Conservation (phyloP, 2,329 filamentous ascomycete genomes). For the Pestalotiopsis sp. region DNA sequence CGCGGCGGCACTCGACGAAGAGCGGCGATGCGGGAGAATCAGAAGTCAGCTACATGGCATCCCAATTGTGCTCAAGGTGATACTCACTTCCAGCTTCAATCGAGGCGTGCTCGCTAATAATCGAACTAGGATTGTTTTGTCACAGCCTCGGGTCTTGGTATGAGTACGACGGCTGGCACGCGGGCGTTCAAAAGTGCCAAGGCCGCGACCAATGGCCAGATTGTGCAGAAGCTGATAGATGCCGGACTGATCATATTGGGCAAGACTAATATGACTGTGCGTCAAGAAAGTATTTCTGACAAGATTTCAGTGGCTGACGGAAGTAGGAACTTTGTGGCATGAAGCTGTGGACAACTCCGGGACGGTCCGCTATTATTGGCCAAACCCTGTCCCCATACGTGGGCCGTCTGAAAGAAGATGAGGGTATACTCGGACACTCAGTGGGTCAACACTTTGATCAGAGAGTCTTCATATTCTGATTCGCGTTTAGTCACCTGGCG, state of each 20-base stretch:
- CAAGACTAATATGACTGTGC: slow-evolving; percentile 28
- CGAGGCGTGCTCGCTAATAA: neutral
- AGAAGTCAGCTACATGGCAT: slow-evolving; percentile 16
- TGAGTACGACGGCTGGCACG: slow-evolving; percentile 21
- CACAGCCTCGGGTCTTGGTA: slow-evolving; percentile 19
- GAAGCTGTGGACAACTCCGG: slow-evolving; percentile 18
- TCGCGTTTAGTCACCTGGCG: neutral
- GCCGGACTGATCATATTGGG: slow-evolving; percentile 27
- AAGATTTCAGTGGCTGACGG: neutral
- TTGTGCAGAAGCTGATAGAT: slow-evolving; percentile 19
- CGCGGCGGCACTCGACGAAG: slow-evolving; percentile 7
- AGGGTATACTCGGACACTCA: slow-evolving; percentile 18
- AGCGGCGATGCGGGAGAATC: neutral
- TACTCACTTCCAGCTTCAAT: neutral
- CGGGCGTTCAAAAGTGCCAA: slow-evolving; percentile 16
- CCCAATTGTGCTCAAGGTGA: slow-evolving; percentile 11
- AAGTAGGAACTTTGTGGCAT: slow-evolving; percentile 8
- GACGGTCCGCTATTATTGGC: slow-evolving; percentile 27
- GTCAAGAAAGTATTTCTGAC: neutral
- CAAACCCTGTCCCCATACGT: slow-evolving; percentile 32
- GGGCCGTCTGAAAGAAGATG: slow-evolving; percentile 21
- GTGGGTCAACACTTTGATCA: slow-evolving; percentile 11
- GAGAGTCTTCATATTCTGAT: neutral
- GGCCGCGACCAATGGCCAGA: slow-evolving; percentile 5
- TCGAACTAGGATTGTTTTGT: slow-evolving; percentile 18